Evolutionary conservation across 768 basidiomycete species (phyloP).

Genomic region (Podaxis mareebaensis): DNA sequence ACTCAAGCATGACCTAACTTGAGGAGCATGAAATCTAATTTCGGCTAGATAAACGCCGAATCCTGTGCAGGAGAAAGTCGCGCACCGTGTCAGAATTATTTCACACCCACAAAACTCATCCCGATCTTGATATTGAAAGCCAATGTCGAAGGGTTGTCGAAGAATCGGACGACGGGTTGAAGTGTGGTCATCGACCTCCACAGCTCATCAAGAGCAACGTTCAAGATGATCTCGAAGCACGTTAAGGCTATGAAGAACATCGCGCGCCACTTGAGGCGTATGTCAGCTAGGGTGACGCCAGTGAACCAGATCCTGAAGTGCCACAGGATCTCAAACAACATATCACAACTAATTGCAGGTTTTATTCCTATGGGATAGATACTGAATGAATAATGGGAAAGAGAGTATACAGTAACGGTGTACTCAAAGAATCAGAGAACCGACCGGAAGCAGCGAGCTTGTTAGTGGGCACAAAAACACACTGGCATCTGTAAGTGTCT

Average conservation of each 20-base stretch:
- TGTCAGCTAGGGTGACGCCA: background rate
- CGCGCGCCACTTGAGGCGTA: background rate
- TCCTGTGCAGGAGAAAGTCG: background rate
- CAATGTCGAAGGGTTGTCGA: background rate
- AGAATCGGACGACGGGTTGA: background rate
- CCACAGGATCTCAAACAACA: background rate
- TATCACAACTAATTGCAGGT: too few relatives aligned
- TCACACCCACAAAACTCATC: background rate
- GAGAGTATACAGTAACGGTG: too few relatives aligned
- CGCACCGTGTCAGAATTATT: background rate
- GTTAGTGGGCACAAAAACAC: too few relatives aligned
- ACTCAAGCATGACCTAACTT: background rate
- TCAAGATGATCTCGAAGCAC: background rate
- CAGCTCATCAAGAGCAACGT: background rate
- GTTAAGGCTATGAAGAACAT: background rate
- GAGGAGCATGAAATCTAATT: background rate
- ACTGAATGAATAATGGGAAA: too few relatives aligned
- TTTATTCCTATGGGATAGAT: too few relatives aligned
- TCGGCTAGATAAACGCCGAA: background rate
- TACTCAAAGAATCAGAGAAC: too few relatives aligned
- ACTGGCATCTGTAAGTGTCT: too few relatives aligned
- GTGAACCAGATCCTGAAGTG: background rate
- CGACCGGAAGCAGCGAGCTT: too few relatives aligned
- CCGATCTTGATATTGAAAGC: background rate
- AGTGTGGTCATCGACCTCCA: conserved; percentile 2